Evolutionary conservation across 2,329 filamentous ascomycete genomes (phyloP), one percentile per base, ranked within the genome.

Genomic region (Polychaeton citri): DNA sequence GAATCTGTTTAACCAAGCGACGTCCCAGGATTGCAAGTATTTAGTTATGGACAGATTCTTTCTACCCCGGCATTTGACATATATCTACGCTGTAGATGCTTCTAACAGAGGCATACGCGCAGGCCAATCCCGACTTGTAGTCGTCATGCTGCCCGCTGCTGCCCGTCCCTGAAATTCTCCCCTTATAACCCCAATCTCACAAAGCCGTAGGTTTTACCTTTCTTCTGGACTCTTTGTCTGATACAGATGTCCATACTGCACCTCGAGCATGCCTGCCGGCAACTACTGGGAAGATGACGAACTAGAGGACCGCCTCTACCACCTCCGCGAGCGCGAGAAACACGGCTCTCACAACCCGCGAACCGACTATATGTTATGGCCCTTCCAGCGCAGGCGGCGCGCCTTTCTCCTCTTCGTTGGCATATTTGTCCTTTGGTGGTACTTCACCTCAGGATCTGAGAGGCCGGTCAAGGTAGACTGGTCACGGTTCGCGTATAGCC

Each of bases 401-500:
- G 15, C 24, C 5, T 10, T 28, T 12, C 12, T 15, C 12, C 24
- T 28, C 5, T 15, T 28, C 24, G 15, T 15, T 15, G 15, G 12
- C 24, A 12, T 28, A 15, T 28, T 28, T 7, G 15, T 28, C 12
- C 7, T 28, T 5, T 28, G 24, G 24, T 28, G 24, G 24, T 28
- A 15, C 12, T 15, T 28, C 15, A 28, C 24, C 5, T 28, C 24
- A 7, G 24, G 24, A 5, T n/a, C n/a, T n/a, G 24, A 28, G 24
- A 28, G 15, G 24, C 24, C 24, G 24, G 24, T 28, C 3, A 32
- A 32, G 18, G 30, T 32, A 10, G 54, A 62, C 37, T 63, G 60
- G 59, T 52, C 47, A 12, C 51, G 45, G 17, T 62, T 52, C 41
- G 61, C 61, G n/a, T 65, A 65, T 45, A 58, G 53, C 28, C 51